phyloP scores from a whole-genome alignment of 225 moss, liverwort and hornwort species.

The Anthoceros angustus region DNA sequence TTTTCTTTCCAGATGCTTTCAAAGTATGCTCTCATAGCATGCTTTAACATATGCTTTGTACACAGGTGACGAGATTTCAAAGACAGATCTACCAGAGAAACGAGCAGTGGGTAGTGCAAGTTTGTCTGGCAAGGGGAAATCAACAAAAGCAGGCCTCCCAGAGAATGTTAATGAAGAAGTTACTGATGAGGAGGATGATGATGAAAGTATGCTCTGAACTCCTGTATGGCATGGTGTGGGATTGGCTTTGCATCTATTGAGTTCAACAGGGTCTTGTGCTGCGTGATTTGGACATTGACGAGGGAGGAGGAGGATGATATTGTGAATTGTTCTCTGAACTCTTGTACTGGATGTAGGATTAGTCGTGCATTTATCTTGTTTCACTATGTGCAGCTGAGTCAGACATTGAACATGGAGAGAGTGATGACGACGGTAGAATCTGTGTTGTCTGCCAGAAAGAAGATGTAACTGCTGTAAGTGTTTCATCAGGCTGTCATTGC shows the following conservation, averaged over 20 bases:
- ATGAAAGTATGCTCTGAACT: slow-evolving; percentile 24
- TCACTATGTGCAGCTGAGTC: slow-evolving; percentile 45
- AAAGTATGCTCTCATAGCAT: not conserved
- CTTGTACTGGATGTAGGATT: no score
- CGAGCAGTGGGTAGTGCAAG: slow-evolving; percentile 9
- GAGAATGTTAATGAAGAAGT: slow-evolving; percentile 11
- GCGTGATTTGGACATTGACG: no score
- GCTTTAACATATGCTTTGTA: not conserved
- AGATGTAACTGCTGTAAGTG: slow-evolving; percentile 31
- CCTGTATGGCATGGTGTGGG: not conserved
- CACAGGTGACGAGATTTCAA: slow-evolving; percentile 19
- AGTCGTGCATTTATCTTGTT: not conserved
- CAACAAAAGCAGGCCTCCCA: slow-evolving; percentile 12
- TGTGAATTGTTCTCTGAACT: not conserved
- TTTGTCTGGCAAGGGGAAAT: slow-evolving; percentile 19
- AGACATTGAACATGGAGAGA: slow-evolving; percentile 55
- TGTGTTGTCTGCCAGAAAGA: slow-evolving; percentile 46
- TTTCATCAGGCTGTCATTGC: not conserved
- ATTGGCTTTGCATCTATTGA: no score
- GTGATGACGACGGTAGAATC: slow-evolving; percentile 36
- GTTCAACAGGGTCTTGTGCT: not conserved
- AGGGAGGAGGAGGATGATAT: not conserved
- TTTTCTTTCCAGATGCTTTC: not conserved
- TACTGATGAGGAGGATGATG: slow-evolving; percentile 29
- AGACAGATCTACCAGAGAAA: slow-evolving; percentile 17